These are phyloP conservation scores for Melastoma candidum DNA, from an alignment of 441 rosid species.

Conservation along the genomic window DNA sequence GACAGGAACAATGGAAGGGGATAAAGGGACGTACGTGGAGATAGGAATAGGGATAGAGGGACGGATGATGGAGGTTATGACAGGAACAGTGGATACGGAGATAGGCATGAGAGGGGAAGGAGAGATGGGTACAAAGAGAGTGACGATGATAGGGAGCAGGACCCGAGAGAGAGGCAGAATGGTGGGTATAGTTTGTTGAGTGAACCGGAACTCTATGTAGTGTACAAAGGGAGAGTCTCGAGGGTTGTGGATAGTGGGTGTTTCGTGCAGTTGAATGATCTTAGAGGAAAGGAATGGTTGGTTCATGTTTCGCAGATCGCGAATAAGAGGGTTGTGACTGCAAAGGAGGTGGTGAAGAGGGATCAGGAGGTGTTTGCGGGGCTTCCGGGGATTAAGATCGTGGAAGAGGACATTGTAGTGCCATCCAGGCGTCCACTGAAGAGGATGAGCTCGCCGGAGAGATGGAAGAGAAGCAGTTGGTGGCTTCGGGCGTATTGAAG, in stretches of 20 bases:
- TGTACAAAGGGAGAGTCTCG: conserved; percentile 68
- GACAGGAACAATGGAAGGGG: conserved; percentile 15
- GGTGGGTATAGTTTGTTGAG: conserved; percentile 12
- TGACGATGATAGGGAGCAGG: conserved; percentile 19
- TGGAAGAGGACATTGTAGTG: conserved; percentile 41
- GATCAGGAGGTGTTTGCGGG: conserved; percentile 71
- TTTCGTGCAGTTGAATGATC: conserved; percentile 57
- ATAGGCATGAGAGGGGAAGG: conserved; percentile 23
- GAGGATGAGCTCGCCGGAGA: conserved; percentile 88
- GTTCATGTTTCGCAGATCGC: conserved; percentile 83
- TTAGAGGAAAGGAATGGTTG: conserved; percentile 71
- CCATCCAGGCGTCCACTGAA: conserved; percentile 63
- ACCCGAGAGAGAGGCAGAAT: conserved; percentile 12
- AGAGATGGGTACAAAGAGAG: conserved; percentile 18
- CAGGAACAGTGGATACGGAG: conserved; percentile 23
- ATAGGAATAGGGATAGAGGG: conserved; percentile 5
- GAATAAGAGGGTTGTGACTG: conserved; percentile 49
- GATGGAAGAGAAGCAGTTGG: conserved; percentile 80
- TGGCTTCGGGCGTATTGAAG: conserved; percentile 69
- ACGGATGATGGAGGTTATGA: conserved; percentile 20
- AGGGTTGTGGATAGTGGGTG: conserved; percentile 74
- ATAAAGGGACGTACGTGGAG: conserved; percentile 9
- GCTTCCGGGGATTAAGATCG: conserved; percentile 57
- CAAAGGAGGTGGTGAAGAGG: conserved; percentile 55
- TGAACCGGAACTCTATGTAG: conserved; percentile 66